Conservation (phyloP, 352 stramenopile species). For the Elongisporangium undulatum region DNA sequence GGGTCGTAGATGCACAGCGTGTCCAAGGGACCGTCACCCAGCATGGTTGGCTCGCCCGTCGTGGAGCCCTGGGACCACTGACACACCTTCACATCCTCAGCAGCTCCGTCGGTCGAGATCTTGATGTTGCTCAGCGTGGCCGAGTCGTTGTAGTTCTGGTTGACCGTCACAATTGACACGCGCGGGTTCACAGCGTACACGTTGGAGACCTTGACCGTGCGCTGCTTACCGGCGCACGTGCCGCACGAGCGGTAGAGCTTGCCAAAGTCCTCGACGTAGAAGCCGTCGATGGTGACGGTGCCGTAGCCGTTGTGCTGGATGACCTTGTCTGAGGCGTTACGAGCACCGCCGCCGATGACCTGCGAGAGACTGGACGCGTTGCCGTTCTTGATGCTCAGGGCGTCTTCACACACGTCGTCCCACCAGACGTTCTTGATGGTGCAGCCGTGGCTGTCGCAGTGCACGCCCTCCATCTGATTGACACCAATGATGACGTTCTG, state of each 20-base stretch:
- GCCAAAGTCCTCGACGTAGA: constrained; percentile 39
- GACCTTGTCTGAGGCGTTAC: constrained; percentile 43
- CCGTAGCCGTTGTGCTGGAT: constrained; percentile 44
- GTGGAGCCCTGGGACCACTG: constrained; percentile 21
- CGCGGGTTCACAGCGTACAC: constrained; percentile 37
- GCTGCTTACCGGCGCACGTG: constrained; percentile 29
- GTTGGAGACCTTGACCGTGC: constrained; percentile 34
- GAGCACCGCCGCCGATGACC: constrained; percentile 30
- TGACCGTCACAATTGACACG: constrained; percentile 36
- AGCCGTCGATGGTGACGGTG: constrained; percentile 35
- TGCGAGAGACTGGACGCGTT: constrained; percentile 18
- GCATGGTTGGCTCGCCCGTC: constrained; percentile 20
- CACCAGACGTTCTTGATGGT: constrained; percentile 52
- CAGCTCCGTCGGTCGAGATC: constrained; percentile 19
- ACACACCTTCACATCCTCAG: constrained; percentile 14
- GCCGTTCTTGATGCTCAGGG: constrained; percentile 35
- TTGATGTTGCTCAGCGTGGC: constrained; percentile 36
- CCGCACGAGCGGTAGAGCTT: constrained; percentile 44
- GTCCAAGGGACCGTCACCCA: constrained; percentile 21
- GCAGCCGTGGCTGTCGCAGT: constrained; percentile 33
- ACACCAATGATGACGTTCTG: constrained; percentile 57
- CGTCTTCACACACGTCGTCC: constrained; percentile 47
- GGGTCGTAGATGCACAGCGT: constrained; percentile 7
- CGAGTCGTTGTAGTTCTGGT: constrained; percentile 33
- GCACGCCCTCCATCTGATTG: constrained; percentile 46